These are phyloP conservation scores for Aspergillus chevalieri DNA, from an alignment of 2,329 filamentous ascomycete species.

Conservation along the genomic window DNA sequence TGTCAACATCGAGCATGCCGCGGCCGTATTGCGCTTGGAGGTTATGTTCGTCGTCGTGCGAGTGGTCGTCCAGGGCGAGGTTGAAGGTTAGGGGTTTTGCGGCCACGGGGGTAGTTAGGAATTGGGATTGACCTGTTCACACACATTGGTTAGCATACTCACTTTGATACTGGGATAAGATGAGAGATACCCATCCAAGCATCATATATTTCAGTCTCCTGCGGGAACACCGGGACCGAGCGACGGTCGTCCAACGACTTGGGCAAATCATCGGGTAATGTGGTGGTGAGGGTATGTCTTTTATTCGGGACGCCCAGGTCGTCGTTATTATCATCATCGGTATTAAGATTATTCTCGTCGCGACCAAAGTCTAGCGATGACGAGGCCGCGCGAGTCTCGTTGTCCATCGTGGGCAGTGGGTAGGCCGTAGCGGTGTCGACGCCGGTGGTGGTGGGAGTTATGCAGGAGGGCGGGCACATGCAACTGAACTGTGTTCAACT, in stretches of 20 bases:
- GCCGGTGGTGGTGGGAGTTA: not conserved
- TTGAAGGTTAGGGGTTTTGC: constrained; percentile 82
- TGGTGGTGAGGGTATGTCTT: not conserved
- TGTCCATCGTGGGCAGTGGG: not conserved
- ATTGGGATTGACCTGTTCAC: constrained; percentile 79
- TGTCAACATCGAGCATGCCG: constrained; percentile 19
- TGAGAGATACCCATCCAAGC: constrained; percentile 76
- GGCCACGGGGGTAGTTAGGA: constrained; percentile 77
- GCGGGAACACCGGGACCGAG: constrained; percentile 58
- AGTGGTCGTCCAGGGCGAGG: constrained; percentile 71
- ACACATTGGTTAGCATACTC: not conserved
- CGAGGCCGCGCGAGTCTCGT: constrained; percentile 19
- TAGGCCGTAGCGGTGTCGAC: not conserved
- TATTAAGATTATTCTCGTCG: constrained; percentile 20
- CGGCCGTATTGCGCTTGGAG: constrained; percentile 29
- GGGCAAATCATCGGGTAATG: constrained; percentile 77
- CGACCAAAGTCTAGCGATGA: not conserved
- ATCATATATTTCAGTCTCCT: constrained; percentile 97
- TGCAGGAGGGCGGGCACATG: too few relatives aligned
- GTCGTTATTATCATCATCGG: constrained; percentile 2
- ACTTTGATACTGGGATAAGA: not conserved
- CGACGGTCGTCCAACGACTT: constrained; percentile 86
- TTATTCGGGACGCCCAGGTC: constrained; percentile 5
- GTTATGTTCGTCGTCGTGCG: constrained; percentile 58
- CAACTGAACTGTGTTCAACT: too few relatives aligned